Evolutionary conservation across 148 eudicot species (phyloP), one percentile per base, ranked within the genome.

Genomic region (Rhododendron molle): DNA sequence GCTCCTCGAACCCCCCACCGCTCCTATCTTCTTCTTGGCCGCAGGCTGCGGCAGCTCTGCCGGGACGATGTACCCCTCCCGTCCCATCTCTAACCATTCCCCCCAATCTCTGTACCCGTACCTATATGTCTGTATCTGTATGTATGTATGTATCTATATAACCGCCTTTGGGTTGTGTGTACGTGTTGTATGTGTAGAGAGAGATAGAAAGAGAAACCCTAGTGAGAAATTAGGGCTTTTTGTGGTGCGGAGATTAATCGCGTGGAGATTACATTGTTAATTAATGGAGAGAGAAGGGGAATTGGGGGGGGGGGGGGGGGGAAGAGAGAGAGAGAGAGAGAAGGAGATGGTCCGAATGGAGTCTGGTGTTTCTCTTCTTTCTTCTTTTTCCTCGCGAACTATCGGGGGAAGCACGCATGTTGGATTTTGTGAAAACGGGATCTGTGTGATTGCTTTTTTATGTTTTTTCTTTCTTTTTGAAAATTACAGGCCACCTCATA

Each of bases 41-140:
- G 21, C 23, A 2, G 54, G 87, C 62, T 86, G 30, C 71, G 32
- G 88, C 72, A 83, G 14, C 32, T 26, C 91, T 36, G 86, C 88
- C 82, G 91, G 88, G 56, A 90, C 94, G 67, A 87, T 65, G 54
- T 85, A 78, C 38, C 90, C 93, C 46, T 88, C 92, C 49, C 91
- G 90, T 0, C 89, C 92, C 94, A 90, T 91, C 49, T 71, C 84
- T 81, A 28, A 83, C 86, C 86, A 83, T 88, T 58, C 65, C 65
- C 80, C 83, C 83, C 86, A 34, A 50, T 7, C 72, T 58, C 65
- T 21, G 15, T 38, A 40, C 10, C 11, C 20, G 21, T 36, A 81
- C 18, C 4, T 81, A 15, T 21, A 5, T 21, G 1, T n/a, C 3
- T 79, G 13, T 26, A 47, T 14, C 12, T 9, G 49, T 56, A 32